Conservation (phyloP, 495 filamentous ascomycete genomes). For the Neurospora sp. region DNA sequence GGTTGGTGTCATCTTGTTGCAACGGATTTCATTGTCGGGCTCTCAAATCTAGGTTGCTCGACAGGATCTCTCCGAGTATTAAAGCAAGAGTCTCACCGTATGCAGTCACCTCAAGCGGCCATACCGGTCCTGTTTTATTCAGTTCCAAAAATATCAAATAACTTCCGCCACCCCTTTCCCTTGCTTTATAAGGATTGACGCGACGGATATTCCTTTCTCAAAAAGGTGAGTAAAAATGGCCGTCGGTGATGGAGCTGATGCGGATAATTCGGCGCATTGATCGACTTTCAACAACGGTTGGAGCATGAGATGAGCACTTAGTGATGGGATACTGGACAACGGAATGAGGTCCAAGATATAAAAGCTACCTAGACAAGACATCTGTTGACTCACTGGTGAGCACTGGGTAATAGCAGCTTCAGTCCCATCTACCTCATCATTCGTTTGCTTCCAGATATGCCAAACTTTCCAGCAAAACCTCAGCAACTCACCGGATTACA, state of each 20-base stretch:
- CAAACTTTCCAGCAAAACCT: background rate
- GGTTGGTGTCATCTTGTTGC: background rate
- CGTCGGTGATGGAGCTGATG: background rate
- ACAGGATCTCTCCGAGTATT: background rate
- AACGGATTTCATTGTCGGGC: background rate
- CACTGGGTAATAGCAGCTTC: background rate
- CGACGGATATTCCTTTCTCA: background rate
- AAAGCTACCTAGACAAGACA: background rate
- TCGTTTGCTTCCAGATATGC: background rate
- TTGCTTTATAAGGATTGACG: background rate
- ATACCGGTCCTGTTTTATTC: background rate
- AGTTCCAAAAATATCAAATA: background rate
- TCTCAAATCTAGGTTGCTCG: background rate
- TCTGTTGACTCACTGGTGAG: background rate
- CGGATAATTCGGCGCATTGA: rapidly evolving
- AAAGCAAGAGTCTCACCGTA: background rate
- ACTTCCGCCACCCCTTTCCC: background rate
- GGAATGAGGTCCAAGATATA: rapidly evolving
- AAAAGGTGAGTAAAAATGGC: no score
- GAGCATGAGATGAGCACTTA: background rate
- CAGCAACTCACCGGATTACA: background rate
- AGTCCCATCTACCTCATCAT: background rate
- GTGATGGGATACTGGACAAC: no score
- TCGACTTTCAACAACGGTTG: background rate
- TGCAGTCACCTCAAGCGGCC: rapidly evolving